phyloP scores from a whole-genome alignment of 345 rosid species.

The Punica granatum region DNA sequence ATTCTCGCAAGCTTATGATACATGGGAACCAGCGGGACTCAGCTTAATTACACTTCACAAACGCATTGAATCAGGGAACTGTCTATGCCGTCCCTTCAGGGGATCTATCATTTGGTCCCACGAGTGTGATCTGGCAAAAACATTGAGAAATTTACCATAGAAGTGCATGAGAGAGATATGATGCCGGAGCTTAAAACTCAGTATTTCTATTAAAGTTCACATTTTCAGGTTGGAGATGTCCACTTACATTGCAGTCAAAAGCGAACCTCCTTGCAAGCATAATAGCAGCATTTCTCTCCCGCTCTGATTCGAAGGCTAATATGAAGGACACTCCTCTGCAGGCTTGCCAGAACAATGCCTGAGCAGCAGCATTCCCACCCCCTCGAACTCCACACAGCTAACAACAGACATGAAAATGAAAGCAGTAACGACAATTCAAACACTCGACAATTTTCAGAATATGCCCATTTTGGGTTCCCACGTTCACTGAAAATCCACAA shows the following conservation, averaged over 20 bases:
- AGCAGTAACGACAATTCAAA: not conserved
- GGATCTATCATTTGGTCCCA: conserved; percentile 60
- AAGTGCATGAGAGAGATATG: not conserved
- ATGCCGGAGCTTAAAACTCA: not conserved
- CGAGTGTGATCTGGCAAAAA: conserved; percentile 43
- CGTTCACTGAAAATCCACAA: not conserved
- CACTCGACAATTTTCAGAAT: not conserved
- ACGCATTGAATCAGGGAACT: not conserved
- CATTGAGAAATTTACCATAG: not conserved
- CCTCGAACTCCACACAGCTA: conserved; percentile 99
- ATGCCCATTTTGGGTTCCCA: not conserved
- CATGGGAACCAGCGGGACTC: not conserved
- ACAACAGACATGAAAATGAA: conserved; percentile 10
- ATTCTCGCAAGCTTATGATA: not conserved
- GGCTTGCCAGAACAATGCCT: conserved; percentile 92
- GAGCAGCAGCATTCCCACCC: conserved; percentile 94
- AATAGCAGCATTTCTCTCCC: conserved; percentile 87
- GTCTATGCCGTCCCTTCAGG: conserved; percentile 10
- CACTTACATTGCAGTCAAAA: conserved; percentile 88
- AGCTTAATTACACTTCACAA: conserved; percentile 9
- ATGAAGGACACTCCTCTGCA: conserved; percentile 67
- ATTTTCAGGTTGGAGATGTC: not conserved
- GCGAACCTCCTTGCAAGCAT: conserved; percentile 97
- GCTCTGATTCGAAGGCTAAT: conserved; percentile 81
- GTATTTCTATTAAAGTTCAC: not conserved